Evolutionary conservation across 768 basidiomycete species (phyloP).

Genomic region (Lactarius trivialis): DNA sequence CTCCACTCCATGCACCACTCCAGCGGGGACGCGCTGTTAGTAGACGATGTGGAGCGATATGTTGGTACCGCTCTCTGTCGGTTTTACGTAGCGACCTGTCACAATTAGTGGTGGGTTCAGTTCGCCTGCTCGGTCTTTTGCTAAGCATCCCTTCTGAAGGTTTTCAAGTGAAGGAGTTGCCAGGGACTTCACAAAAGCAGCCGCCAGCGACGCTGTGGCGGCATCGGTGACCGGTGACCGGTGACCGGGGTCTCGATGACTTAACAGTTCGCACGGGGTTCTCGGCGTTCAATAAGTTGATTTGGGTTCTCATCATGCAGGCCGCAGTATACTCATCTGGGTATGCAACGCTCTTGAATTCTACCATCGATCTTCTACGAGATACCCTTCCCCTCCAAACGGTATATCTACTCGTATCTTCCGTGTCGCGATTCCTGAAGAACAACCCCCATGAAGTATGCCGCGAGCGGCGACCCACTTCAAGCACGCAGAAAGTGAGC

Average conservation of each 20-base stretch:
- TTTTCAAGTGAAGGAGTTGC: too few relatives aligned
- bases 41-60: slow-evolving; percentile 82
- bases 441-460: slow-evolving; percentile 16
- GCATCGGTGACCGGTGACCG: too few relatives aligned
- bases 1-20: slow-evolving; percentile 16
- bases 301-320: slow-evolving; percentile 9
- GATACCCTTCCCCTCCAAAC: slow-evolving; percentile 6
- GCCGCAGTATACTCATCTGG: slow-evolving; percentile 19
- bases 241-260: slow-evolving; percentile 15
- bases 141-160: background rate
- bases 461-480: slow-evolving; percentile 13
- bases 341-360: slow-evolving; percentile 12
- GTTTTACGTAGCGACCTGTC: slow-evolving; percentile 52
- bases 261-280: slow-evolving; percentile 12
- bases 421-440: background rate
- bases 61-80: slow-evolving; percentile 60
- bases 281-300: background rate
- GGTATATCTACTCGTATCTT: background rate
- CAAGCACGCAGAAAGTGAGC: slow-evolving; percentile 6
- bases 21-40: slow-evolving; percentile 44
- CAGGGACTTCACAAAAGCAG: too few relatives aligned
- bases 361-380: slow-evolving; percentile 11
- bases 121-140: background rate
- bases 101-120: slow-evolving; percentile 57
- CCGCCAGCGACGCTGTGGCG: too few relatives aligned